A percentile compares a stretch with the other conserved stretches of the same genome.
Evolutionary conservation across 169 alveolate species (phyloP).

Genomic region (Cytauxzoon felis): DNA sequence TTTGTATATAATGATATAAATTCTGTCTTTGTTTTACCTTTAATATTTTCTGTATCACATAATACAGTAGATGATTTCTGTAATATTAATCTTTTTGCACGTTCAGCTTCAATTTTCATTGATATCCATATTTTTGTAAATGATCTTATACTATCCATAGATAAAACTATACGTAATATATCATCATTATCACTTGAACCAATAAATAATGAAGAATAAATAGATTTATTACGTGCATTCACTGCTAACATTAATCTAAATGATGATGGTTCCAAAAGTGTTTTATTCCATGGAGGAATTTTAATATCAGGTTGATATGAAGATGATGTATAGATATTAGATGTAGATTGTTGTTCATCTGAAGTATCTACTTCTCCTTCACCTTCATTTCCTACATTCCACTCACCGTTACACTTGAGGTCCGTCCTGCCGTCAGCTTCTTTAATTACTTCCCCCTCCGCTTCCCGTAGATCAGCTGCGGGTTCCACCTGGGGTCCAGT

Average conservation of each 20-base stretch:
- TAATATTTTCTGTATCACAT: conserved; percentile 73
- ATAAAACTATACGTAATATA: conserved; percentile 60
- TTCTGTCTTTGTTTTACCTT: conserved; percentile 71
- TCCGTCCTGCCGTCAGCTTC: too few species aligned
- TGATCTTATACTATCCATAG: conserved; percentile 68
- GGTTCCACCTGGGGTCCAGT: too few species aligned
- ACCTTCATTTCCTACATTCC: background rate
- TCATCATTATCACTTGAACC: conserved; percentile 62
- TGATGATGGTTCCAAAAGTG: conserved; percentile 45
- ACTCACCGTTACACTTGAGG: background rate
- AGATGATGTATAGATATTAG: background rate
- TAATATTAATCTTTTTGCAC: conserved; percentile 68
- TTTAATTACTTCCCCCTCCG: too few species aligned
- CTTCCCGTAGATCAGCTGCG: too few species aligned
- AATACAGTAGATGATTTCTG: conserved; percentile 70
- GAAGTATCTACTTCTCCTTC: background rate
- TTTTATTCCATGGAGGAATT: background rate
- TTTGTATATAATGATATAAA: conserved; percentile 73
- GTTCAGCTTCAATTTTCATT: conserved; percentile 59
- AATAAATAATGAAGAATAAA: conserved; percentile 48
- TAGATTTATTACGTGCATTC: conserved; percentile 52
- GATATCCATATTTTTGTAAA: conserved; percentile 71
- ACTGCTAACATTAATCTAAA: conserved; percentile 48
- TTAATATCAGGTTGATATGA: background rate
- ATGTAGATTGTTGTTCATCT: background rate